A percentile compares a stretch with the other conserved stretches of the same genome.
Conservation (phyloP, 1,284 basidiomycete genomes). For the Dichomitus squalens region DNA sequence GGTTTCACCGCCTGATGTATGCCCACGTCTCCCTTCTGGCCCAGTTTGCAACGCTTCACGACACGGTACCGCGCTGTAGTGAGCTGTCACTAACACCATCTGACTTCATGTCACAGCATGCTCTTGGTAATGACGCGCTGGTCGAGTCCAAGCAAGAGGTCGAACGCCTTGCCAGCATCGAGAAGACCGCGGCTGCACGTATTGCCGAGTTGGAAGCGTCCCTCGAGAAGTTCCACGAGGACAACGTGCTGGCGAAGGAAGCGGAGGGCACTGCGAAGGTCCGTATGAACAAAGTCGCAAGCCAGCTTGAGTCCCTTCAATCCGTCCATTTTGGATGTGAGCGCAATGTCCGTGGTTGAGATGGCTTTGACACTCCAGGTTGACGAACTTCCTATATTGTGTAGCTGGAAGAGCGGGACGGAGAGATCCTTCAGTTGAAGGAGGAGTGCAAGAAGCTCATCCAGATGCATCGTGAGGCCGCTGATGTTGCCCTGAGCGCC, state of each 20-base stretch:
- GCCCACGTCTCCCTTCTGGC: neutral
- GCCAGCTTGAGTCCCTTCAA: neutral
- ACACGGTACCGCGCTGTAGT: neutral
- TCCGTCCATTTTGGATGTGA: neutral
- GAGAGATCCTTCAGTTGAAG: neutral
- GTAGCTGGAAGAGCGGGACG: neutral
- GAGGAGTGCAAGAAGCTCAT: conserved; percentile 10
- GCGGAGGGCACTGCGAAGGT: neutral
- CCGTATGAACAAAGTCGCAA: conserved; percentile 1
- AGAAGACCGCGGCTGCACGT: neutral
- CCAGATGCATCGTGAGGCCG: neutral
- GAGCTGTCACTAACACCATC: neutral
- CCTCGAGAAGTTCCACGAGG: neutral
- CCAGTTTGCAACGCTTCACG: neutral
- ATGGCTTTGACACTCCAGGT: neutral
- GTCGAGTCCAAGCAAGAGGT: neutral
- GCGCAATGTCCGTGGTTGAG: neutral
- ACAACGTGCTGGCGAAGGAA: neutral
- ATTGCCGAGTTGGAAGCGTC: neutral
- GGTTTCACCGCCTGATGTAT: neutral
- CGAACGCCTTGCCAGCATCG: neutral
- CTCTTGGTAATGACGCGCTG: neutral
- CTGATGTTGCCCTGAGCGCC: neutral
- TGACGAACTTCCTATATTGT: neutral
- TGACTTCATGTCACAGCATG: neutral